Base-by-base conservation (phyloP, 257 asterid species). In the Apocynum venetum region DNA sequence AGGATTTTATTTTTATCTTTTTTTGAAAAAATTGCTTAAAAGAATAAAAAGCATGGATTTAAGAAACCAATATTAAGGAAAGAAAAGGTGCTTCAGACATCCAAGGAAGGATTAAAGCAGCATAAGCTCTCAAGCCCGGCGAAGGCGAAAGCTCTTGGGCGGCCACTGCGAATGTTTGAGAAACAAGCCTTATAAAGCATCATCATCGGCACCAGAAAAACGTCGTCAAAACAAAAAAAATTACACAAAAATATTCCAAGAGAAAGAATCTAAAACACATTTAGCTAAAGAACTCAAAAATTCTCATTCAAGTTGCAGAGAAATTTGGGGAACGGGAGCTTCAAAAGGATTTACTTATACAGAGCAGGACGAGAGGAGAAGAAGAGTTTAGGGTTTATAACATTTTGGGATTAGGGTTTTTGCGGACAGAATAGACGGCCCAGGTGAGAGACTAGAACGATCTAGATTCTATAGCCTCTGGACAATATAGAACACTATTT, bases 101-200 rank as follows among this genome's bases (percentile, higher is more conserved):
- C 86, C 89, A 86, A 81, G 87, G 92, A 84, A 88, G 88, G 85
- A 83, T 61, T 36, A 4, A 64, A 80, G 82, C 92, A 87, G 86
- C 90, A 87, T 11, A 31, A 79, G 79, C 89, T 86, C 87, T 86
- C 90, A 83, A 88, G 83, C 87, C 92, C 15, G 87, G 90, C 87
- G 84, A 84, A 81, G 86, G 91, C 88, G 84, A 87, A 82, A 87
- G 89, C 77, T 65, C 84, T 87, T 66, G 85, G 91, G 83, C 88
- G 89, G 89, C 91, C 86, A 72, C 91, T 88, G 89, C 89, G 92
- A 86, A 88, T 88, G 90, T 85, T 84, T 79, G 89, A 87, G 91
- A 89, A 87, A 87, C 88, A 67, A 73, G 91, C 89, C 89, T 85
- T 82, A 25, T 8, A n/a, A 61, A 67, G 74, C 2, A 4, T 87